Evolutionary conservation across 768 basidiomycete genomes (phyloP), one percentile per base, ranked within the genome.

Genomic region (Paxillus rubicundulus): DNA sequence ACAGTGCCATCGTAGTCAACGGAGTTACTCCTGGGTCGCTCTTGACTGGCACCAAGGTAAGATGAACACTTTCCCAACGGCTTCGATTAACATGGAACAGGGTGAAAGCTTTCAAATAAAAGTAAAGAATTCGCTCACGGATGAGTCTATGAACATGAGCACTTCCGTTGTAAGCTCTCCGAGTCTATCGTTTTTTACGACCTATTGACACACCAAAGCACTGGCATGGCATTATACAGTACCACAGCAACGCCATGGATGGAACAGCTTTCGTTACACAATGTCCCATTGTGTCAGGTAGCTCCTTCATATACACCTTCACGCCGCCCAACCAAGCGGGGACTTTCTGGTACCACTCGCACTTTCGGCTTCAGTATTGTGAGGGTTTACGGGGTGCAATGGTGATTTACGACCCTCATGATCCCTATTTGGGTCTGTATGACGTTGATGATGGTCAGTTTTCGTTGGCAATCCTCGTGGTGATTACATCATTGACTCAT

Each of bases 201-300:
- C 6, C 38, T 33, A 39, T 32, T 45, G 37, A 17, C 41, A 42
- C 24, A 24, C n/a, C 40, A 9, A 30, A 51, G 42, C 71, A 72
- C 50, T 77, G 76, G 77, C 77, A 78, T 50, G 77, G 77, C 2
- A 41, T 77, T 20, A 71, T 72, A 49, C 77, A 77, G 53, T 41
- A 65, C 13, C 59, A 58, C 3, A 65, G 67, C 5, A 72, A 70
- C 2, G 72, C 68, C 37, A 74, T 75, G 52, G 78, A 80, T 52
- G 78, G 78, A 7, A 46, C 63, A 14, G 63, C 69, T 1, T 75
- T 75, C 56, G 74, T 77, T 13, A 76, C 71, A 16, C 72, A 74
- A 57, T 75, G 72, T 52, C 75, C 73, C 13, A 75, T 72, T 17
- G 56, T 62, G 2, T 59, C 76, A 0, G 69, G 65, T 7, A 33